A percentile compares a stretch with the other conserved stretches of the same genome.
Conservation (phyloP, 2,329 filamentous ascomycete genomes). For the Colletotrichum higginsianum region DNA sequence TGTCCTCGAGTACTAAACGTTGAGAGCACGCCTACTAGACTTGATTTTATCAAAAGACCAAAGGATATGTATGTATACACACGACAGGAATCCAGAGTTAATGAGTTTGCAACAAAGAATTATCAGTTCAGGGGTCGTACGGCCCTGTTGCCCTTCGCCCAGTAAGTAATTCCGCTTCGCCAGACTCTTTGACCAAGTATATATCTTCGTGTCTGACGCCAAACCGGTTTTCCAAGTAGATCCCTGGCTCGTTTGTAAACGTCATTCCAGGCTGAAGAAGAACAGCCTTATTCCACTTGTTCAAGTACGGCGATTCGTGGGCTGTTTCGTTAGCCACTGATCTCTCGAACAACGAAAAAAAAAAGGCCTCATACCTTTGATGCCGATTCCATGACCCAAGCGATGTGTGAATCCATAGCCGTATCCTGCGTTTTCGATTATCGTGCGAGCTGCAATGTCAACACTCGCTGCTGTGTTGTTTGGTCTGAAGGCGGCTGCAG, state of each 20-base stretch:
- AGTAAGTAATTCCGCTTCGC: slow-evolving; percentile 68
- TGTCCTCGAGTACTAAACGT: too few species aligned
- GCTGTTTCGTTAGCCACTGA: slow-evolving; percentile 50
- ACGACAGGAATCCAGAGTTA: neutral
- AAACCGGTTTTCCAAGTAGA: slow-evolving; percentile 73
- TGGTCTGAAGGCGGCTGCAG: slow-evolving; percentile 63
- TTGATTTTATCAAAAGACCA: too few species aligned
- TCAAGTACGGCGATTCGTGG: slow-evolving; percentile 75
- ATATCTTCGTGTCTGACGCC: slow-evolving; percentile 76
- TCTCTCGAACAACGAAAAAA: too few species aligned
- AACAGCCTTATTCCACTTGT: slow-evolving; percentile 69
- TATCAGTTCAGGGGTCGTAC: slow-evolving; percentile 61
- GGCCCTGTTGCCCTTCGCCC: slow-evolving; percentile 66
- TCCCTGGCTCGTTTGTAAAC: slow-evolving; percentile 75
- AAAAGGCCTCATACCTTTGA: slow-evolving; percentile 59
- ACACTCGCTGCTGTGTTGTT: slow-evolving; percentile 71
- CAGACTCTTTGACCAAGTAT: slow-evolving; percentile 68
- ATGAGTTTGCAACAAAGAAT: neutral
- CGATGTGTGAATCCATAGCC: slow-evolving; percentile 73
- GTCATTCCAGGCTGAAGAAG: slow-evolving; percentile 70
- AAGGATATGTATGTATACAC: too few species aligned
- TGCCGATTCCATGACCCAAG: slow-evolving; percentile 75
- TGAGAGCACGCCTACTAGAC: too few species aligned
- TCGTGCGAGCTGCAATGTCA: slow-evolving; percentile 70
- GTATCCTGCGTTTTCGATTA: slow-evolving; percentile 73